These are phyloP conservation scores for Fusarium armeniacum DNA, from an alignment of 2,329 filamentous ascomycete genomes.

Conservation along the genomic window DNA sequence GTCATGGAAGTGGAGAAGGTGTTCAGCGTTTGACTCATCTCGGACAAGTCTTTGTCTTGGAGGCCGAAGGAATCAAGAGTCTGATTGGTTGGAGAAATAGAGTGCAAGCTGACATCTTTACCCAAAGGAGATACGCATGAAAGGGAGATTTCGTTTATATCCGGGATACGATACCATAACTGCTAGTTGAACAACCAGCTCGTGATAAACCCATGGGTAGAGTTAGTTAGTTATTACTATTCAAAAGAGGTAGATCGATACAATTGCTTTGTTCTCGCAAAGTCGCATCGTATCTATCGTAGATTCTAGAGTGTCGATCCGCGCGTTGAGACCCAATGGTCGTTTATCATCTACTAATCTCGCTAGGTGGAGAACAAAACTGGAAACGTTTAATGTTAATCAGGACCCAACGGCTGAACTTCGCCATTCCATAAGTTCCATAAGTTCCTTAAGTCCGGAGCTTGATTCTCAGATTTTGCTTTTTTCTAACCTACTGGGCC, in stretches of 20 bases:
- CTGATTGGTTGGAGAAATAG: conserved; percentile 23
- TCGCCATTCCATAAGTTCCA: conserved; percentile 11
- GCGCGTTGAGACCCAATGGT: conserved; percentile 16
- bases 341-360: conserved; percentile 32
- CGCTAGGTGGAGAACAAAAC: conserved; percentile 19
- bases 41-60: conserved; percentile 6
- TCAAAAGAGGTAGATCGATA: not conserved
- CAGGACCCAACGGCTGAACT: conserved; percentile 6
- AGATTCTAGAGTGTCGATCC: not conserved
- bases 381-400: conserved; percentile 13
- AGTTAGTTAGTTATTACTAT: not conserved
- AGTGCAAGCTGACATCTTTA: conserved; percentile 17
- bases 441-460: conserved; percentile 24
- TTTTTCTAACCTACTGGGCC: not conserved
- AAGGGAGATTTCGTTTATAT: conserved; percentile 5
- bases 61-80: not conserved
- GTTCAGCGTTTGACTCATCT: conserved; percentile 29
- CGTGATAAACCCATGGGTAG: not conserved
- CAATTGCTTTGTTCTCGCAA: not conserved
- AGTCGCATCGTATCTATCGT: not conserved
- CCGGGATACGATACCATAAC: conserved; percentile 9
- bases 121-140: conserved; percentile 11
- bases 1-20: conserved; percentile 18
- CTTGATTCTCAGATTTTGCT: not conserved
- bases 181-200: not conserved